Evolutionary conservation across 805 yeast species (phyloP).

Genomic region (Candida montana): DNA sequence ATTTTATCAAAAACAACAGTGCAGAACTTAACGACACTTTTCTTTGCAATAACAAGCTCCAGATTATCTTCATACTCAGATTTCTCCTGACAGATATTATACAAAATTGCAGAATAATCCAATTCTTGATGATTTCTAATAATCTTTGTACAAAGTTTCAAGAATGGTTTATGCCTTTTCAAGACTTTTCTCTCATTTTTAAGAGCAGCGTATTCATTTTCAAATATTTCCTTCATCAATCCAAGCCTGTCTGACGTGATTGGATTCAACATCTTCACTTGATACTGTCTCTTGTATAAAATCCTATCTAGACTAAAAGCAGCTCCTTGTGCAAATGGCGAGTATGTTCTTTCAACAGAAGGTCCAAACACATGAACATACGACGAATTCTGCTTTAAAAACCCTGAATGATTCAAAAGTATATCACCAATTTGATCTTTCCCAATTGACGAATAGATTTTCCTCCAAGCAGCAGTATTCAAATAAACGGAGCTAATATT

Average conservation of each 20-base stretch:
- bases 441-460: conserved; percentile 14
- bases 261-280: conserved; percentile 8
- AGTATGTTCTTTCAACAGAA: conserved; percentile 1
- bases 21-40: conserved; percentile 38
- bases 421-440: conserved; percentile 9
- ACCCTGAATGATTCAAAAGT: conserved; percentile 12
- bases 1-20: conserved; percentile 39
- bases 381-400: background rate
- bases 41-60: conserved; percentile 28
- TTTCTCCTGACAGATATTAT: conserved; percentile 28
- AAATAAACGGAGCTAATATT: conserved; percentile 37
- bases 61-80: conserved; percentile 24
- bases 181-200: conserved; percentile 22
- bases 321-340: background rate
- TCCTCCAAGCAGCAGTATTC: conserved; percentile 41
- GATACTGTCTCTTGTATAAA: conserved; percentile 10
- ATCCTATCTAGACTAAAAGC: conserved; percentile 10
- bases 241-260: conserved; percentile 4
- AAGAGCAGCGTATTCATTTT: conserved; percentile 6
- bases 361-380: conserved; percentile 19
- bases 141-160: conserved; percentile 15
- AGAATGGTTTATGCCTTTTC: conserved; percentile 19
- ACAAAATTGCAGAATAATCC: conserved; percentile 33
- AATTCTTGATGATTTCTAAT: conserved; percentile 30
- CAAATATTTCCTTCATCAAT: conserved; percentile 10